Base-by-base conservation (phyloP, 176 grass and related monocot species). In the Ensete ventricosum region DNA sequence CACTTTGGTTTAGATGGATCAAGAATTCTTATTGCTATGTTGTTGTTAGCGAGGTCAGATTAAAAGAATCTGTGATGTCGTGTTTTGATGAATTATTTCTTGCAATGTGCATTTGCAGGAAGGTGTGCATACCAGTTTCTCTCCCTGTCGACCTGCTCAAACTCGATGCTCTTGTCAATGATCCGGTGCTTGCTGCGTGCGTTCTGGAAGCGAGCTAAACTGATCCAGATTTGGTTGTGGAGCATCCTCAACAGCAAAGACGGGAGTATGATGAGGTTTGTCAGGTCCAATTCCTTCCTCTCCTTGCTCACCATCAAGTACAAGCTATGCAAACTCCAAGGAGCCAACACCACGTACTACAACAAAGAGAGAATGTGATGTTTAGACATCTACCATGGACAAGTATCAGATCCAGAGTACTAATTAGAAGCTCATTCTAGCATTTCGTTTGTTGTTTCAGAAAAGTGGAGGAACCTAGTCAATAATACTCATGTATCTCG, bases 131-230 rank as follows among this genome's bases (percentile, higher is more conserved):
- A 96, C 92, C 92, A 96, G 87, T 92, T 96, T 50, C 89, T 82
- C 78, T 96, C 92, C 10, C 92, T 76, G 87, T 96, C 93, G 10
- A 97, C 82, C 83, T 97, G 93, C 48, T 88, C 90, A 82, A 97
- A 97, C 81, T 93, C 87, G 74, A 97, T 84, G 83, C 87, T 91
- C n/a, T 81, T 78, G 64, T 88, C 74, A 8, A 97, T 87, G 26
- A 97, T 90, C 84, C 83, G 83, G 48, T 85, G 85, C 62, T 85
- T 80, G 85, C 93, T 79, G 19, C 90, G 88, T 17, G 93, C 93
- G 81, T 85, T 97, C 71, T 93, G 90, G 29, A 97, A 78, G 13
- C 93, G 81, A 1, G 93, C 84, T 9, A 64, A 53, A 17, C 83
- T 96, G 76, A 96, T 96, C 93, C 93, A 96, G 8, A 48, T 70